Conservation (phyloP, 202 grass and related monocot genomes). For the Zizania palustris region DNA sequence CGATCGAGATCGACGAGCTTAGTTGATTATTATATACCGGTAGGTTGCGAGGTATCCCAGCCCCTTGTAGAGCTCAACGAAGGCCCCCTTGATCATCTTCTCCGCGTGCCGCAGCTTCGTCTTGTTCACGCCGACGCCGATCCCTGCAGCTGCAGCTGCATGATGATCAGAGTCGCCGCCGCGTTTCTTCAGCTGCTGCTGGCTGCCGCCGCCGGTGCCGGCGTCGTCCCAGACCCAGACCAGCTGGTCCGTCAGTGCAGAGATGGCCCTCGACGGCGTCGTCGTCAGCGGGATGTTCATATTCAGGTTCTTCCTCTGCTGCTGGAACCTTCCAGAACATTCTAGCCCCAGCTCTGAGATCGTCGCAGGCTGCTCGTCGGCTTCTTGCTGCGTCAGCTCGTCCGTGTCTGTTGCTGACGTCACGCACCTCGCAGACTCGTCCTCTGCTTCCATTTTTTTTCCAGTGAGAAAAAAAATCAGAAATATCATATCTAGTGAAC, state of each 20-base stretch:
- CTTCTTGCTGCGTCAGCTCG: constrained; percentile 21
- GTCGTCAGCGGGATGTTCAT: constrained; percentile 75
- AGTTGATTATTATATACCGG: constrained; percentile 47
- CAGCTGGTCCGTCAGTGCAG: constrained; percentile 58
- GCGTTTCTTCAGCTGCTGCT: constrained; percentile 58
- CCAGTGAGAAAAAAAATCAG: background rate
- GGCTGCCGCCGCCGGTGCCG: too few species aligned
- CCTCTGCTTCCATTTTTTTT: constrained; percentile 49
- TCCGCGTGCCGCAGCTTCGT: constrained; percentile 73
- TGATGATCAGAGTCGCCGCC: constrained; percentile 11
- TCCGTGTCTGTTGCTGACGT: constrained; percentile 35
- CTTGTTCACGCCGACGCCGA: constrained; percentile 44
- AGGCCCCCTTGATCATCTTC: constrained; percentile 80
- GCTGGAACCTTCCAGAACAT: constrained; percentile 40
- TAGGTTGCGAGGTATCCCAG: constrained; percentile 73
- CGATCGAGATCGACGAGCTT: too few species aligned
- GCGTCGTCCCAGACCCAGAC: constrained; percentile 62
- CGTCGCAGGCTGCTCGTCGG: constrained; percentile 29
- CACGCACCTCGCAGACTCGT: constrained; percentile 45
- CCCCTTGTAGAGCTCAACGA: constrained; percentile 75
- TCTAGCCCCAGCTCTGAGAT: constrained; percentile 31
- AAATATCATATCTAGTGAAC: background rate
- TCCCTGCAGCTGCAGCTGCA: too few species aligned
- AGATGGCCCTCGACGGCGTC: constrained; percentile 63
- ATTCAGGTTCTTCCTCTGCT: constrained; percentile 69